Base-by-base conservation (phyloP, 345 rosid genomes). In the Citrus maxima region DNA sequence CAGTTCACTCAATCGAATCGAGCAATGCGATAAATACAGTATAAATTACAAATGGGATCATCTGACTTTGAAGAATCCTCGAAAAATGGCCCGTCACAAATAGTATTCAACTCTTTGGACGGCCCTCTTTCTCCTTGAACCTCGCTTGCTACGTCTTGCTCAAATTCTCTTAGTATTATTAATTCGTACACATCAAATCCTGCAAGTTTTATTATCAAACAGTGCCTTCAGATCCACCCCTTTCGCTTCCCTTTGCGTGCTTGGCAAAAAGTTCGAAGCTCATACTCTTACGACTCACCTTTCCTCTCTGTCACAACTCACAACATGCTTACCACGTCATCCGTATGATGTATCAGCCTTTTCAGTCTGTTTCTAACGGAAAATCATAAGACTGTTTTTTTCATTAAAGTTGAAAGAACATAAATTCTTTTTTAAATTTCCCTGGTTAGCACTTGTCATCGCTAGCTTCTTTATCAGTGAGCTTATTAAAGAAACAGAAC, bases 181-280 rank as follows among this genome's bases (percentile, higher is more conserved):
- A 77, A 65, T 35, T 65, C 42, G 14, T 35, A 9, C 18, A n/a
- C 42, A 34, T 34, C 46, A 34, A 65, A 34, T 65, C 4, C 69
- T 8, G 58, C 7, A 38, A n/a, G 6, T 62, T 40, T 38, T 38
- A 13, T 40, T 34, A 14, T 34, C 37, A 61, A 27, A 70, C n/a
- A 18, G 4, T 4, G 51, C 55, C 81, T 81, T 80, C 67, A 51
- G 78, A 67, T 10, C 80, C 73, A 35, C 30, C 42, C 69, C 74
- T 81, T 80, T 73, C 85, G 81, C 62, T 46, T 68, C 76, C 80
- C 88, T 85, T 93, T 89, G 90, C 92, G 90, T 91, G 86, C 74
- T 59, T 27, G 80, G 70, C 66, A 82, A 89, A 87, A 87, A 84
- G 82, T 27, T 78, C 14, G 0, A 54, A 35, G 14, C 40, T 42